Conservation (phyloP, 202 grass and related monocot genomes). For the Digitaria exilis region DNA sequence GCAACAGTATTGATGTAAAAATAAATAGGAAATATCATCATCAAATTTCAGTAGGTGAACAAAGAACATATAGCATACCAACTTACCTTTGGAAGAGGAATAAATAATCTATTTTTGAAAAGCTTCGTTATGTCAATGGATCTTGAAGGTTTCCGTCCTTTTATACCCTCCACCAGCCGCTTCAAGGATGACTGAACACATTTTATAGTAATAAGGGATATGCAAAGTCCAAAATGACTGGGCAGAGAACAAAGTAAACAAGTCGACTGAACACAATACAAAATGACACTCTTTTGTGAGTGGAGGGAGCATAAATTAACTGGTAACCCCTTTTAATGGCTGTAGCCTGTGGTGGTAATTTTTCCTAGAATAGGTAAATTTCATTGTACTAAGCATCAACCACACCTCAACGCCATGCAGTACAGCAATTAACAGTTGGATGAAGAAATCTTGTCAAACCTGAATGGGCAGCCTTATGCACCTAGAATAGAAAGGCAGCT, state of each 20-base stretch:
- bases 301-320: background rate
- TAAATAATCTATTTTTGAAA: constrained; percentile 73
- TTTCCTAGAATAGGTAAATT: constrained; percentile 13
- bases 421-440: background rate
- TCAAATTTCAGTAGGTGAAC: constrained; percentile 22
- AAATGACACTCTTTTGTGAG: background rate
- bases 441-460: constrained; percentile 3
- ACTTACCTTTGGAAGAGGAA: constrained; percentile 84
- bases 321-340: constrained; percentile 3
- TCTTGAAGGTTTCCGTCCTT: constrained; percentile 57
- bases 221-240: no score
- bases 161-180: constrained; percentile 50
- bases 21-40: background rate
- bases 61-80: constrained; percentile 28
- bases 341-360: background rate
- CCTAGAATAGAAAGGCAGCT: constrained; percentile 2
- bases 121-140: constrained; percentile 64
- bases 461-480: constrained; percentile 5
- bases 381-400: constrained; percentile 21
- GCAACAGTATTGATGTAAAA: background rate
- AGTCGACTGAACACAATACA: background rate
- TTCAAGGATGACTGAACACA: constrained; percentile 66
- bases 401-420: background rate
- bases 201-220: constrained; percentile 5
- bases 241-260: background rate